A percentile compares a stretch with the other conserved stretches of the same genome.
phyloP scores from a whole-genome alignment of 768 basidiomycete species.

The Lentinula sp. region DNA sequence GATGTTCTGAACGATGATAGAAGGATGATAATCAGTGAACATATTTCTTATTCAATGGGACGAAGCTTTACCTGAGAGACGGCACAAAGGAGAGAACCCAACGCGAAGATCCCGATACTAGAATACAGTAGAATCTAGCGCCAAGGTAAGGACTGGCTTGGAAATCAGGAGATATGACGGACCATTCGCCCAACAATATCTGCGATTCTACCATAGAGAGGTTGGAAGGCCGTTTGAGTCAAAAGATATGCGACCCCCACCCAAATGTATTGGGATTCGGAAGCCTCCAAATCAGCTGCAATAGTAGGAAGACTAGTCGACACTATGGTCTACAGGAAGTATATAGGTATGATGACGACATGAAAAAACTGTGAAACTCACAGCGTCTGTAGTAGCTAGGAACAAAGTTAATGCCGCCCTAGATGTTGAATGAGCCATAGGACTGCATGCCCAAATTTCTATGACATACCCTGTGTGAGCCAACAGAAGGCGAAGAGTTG shows the following conservation, averaged over 20 bases:
- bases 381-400: constrained; percentile 82
- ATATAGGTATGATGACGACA: not conserved
- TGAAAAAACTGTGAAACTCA: constrained; percentile 25
- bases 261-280: constrained; percentile 77
- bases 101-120: constrained; percentile 69
- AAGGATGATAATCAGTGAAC: constrained; percentile 13
- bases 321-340: constrained; percentile 48
- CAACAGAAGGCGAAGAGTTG: constrained; percentile 50
- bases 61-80: constrained; percentile 52
- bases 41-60: not conserved
- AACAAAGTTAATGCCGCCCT: constrained; percentile 79
- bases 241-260: constrained; percentile 82
- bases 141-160: not conserved
- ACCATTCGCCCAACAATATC: constrained; percentile 81
- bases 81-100: constrained; percentile 79
- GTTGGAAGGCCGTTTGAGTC: constrained; percentile 82
- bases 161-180: not conserved
- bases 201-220: constrained; percentile 74
- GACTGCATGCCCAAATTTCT: constrained; percentile 1
- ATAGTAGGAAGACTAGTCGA: constrained; percentile 84
- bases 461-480: constrained; percentile 62
- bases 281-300: constrained; percentile 58
- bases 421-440: constrained; percentile 8
- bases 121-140: constrained; percentile 59
- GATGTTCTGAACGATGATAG: constrained; percentile 32